These are phyloP conservation scores for Cryptosporidium meleagridis DNA, from an alignment of 169 alveolate species.

Conservation along the genomic window DNA sequence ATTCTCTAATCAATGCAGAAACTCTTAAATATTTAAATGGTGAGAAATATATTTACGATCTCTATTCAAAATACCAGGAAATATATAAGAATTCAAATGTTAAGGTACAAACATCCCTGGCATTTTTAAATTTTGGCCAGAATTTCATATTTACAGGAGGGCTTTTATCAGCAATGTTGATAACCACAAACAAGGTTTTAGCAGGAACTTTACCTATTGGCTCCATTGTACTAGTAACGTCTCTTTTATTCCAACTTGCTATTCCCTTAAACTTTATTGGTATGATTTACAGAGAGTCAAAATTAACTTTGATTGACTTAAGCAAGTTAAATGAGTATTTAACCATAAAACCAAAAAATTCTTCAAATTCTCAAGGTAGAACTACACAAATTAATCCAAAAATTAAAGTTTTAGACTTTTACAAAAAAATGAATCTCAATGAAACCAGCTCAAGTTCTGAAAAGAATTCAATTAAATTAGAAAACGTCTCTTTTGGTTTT, in stretches of 20 bases:
- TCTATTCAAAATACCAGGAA: slow-evolving; percentile 41
- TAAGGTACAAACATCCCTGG: slow-evolving; percentile 78
- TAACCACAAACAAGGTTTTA: slow-evolving; percentile 77
- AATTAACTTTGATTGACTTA: slow-evolving; percentile 76
- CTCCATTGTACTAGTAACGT: slow-evolving; percentile 78
- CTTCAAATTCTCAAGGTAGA: background rate
- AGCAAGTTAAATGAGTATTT: slow-evolving; percentile 51
- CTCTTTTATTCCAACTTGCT: slow-evolving; percentile 80
- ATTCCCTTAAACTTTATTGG: slow-evolving; percentile 80
- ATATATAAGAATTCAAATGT: slow-evolving; percentile 65
- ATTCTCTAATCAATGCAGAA: slow-evolving; percentile 86
- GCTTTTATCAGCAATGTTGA: slow-evolving; percentile 68
- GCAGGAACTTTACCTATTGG: slow-evolving; percentile 79
- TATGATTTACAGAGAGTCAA: slow-evolving; percentile 77
- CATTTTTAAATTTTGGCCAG: slow-evolving; percentile 82
- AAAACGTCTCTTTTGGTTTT: slow-evolving; percentile 79
- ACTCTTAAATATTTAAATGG: slow-evolving; percentile 70
- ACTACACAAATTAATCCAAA: background rate
- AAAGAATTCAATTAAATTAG: slow-evolving; percentile 75
- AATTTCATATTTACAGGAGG: slow-evolving; percentile 79
- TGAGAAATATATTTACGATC: slow-evolving; percentile 18
- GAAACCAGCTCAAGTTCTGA: background rate
- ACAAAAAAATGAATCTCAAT: background rate
- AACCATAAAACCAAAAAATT: background rate
- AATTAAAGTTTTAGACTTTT: background rate